Base-by-base conservation (phyloP, 345 rosid genomes). In the Anastatica hierochuntica region DNA sequence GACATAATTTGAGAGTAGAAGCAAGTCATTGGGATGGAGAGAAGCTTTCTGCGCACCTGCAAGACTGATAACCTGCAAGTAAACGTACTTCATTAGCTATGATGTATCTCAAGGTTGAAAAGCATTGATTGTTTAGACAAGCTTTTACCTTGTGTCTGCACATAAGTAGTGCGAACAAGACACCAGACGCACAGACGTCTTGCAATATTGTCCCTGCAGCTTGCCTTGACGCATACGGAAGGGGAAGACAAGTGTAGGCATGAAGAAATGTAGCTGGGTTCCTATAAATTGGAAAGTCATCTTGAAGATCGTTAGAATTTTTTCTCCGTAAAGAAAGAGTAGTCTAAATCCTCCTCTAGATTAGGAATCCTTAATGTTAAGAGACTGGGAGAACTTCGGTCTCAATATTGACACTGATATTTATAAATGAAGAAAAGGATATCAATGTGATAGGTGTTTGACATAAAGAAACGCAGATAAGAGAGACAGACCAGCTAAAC, bases 21-120 rank as follows among this genome's bases (percentile, higher is more conserved):
- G 71, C 80, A 88, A 74, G 62, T 94, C 99, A 71, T 94, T 92
- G 4, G 99, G 97, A 77, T 82, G 99, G 56, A 94, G 89, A 48
- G 97, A 94, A 12, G 99, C 89, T 59, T 88, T 94, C 69, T 94
- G 97, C 16, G 96, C 99, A 66, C 99, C 95, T 47, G 88, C 88
- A 57, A 94, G 83, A 76, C 92, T 85, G 63, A 94, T 63, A 61
- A 94, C 97, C 99, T 94, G 76, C 51, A 72, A 49, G 50, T 17
- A 34, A 64, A 21, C 2, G 63, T 52, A 60, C 37, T 27, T 42
- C 50, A 43, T 30, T 31, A 23, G 14, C 31, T 16, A 49, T 8
- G n/a, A n/a, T n/a, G n/a, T n/a, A n/a, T n/a, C n/a, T n/a, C n/a
- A n/a, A n/a, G n/a, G n/a, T n/a, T 44, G 27, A 19, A 14, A 33